Evolutionary conservation across 768 basidiomycete species (phyloP).

Genomic region (Pluteus cervinus): DNA sequence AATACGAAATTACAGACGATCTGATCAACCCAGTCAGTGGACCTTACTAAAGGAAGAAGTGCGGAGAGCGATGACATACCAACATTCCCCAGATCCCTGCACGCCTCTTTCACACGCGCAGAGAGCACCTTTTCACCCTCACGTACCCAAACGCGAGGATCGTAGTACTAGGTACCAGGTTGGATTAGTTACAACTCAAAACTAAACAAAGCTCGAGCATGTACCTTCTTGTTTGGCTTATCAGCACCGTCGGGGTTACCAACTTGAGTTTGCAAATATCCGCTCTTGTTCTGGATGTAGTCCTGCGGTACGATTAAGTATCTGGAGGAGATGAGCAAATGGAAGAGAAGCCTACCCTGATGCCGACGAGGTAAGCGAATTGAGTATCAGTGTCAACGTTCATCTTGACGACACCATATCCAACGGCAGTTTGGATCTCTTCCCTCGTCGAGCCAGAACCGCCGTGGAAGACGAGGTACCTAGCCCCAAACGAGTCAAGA

Average conservation of each 20-base stretch:
- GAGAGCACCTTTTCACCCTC: conserved; percentile 94
- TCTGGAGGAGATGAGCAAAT: background rate
- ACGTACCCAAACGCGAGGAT: conserved; percentile 97
- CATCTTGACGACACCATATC: conserved; percentile 97
- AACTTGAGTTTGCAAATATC: conserved; percentile 84
- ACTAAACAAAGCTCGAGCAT: conserved; percentile 2
- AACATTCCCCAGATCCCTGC: conserved; percentile 74
- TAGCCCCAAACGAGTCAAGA: conserved; percentile 20
- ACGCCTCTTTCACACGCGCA: conserved; percentile 90
- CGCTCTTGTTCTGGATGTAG: conserved; percentile 81
- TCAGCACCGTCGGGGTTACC: conserved; percentile 96
- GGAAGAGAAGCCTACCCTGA: conserved; percentile 45
- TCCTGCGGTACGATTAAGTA: conserved; percentile 39
- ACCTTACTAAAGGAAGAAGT: too few species aligned
- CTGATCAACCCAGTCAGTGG: too few species aligned
- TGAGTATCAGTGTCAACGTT: conserved; percentile 97
- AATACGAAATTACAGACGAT: too few species aligned
- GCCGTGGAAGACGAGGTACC: conserved; percentile 99
- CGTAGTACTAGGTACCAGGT: conserved; percentile 62
- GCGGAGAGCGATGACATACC: conserved; percentile 13
- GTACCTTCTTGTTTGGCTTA: conserved; percentile 98
- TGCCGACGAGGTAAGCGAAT: conserved; percentile 85
- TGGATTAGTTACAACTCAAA: conserved; percentile 3
- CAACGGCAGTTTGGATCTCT: conserved; percentile 89
- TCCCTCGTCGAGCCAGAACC: conserved; percentile 96